These are phyloP conservation scores for Phytophthora gonapodyides DNA, from an alignment of 352 stramenopile genomes.

Conservation along the genomic window DNA sequence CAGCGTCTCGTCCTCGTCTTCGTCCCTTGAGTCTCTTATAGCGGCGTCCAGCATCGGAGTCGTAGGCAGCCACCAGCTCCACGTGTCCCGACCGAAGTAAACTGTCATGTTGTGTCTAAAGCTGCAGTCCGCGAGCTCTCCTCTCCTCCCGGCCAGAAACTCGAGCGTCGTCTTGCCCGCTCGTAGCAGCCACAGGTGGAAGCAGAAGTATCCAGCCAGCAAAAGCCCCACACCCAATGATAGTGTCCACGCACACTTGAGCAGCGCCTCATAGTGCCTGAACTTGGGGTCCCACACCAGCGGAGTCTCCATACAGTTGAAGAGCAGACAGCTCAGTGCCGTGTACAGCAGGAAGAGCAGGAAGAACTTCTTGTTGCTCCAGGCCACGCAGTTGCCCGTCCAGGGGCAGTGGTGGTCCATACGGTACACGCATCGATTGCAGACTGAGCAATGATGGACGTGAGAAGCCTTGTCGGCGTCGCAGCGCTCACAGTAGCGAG, in stretches of 20 bases:
- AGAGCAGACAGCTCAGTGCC: conserved; percentile 62
- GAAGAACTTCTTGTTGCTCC: conserved; percentile 87
- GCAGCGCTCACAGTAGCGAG: conserved; percentile 81
- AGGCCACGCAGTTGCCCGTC: conserved; percentile 87
- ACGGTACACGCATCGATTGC: conserved; percentile 72
- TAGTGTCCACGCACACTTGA: conserved; percentile 58
- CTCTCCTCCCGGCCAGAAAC: conserved; percentile 54
- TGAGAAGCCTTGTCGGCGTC: conserved; percentile 57
- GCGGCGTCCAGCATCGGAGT: conserved; percentile 41
- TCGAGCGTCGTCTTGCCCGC: conserved; percentile 79
- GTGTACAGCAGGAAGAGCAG: conserved; percentile 83
- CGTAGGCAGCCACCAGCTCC: conserved; percentile 65
- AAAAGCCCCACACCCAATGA: conserved; percentile 58
- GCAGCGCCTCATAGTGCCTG: conserved; percentile 13
- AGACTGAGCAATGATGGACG: conserved; percentile 85
- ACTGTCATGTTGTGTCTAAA: conserved; percentile 59
- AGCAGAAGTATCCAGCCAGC: conserved; percentile 70
- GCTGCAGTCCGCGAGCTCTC: conserved; percentile 52
- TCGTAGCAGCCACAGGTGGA: conserved; percentile 75
- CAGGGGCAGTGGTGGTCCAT: conserved; percentile 90
- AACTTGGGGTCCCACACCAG: conserved; percentile 33
- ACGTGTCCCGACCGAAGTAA: conserved; percentile 66
- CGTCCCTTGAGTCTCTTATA: conserved; percentile 25
- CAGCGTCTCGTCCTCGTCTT: conserved; percentile 37
- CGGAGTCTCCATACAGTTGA: conserved; percentile 46